Evolutionary conservation across 306 rosid species (phyloP).

Genomic region (Cucurbita pepo): DNA sequence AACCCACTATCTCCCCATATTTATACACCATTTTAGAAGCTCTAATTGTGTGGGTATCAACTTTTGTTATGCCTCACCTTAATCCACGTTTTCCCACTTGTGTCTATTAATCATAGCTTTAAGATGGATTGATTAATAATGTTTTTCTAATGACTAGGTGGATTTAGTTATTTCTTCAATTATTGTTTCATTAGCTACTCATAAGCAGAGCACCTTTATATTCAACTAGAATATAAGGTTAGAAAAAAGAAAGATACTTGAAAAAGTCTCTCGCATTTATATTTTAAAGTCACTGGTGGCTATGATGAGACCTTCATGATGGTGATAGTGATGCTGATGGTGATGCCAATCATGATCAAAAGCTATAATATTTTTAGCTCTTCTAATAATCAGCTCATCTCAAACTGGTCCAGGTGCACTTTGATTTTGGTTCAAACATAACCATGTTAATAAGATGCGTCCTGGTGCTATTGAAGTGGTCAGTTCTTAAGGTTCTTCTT

Average conservation of each 20-base stretch:
- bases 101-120: conserved; percentile 4
- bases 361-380: background rate
- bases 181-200: conserved; percentile 9
- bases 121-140: conserved; percentile 1
- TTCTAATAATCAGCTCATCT: background rate
- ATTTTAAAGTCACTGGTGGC: conserved; percentile 8
- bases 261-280: conserved; percentile 5
- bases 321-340: conserved; percentile 4
- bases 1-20: background rate
- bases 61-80: background rate
- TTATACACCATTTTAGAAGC: background rate
- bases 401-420: background rate
- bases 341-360: conserved; percentile 8
- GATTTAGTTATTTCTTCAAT: conserved; percentile 5
- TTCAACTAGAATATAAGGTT: conserved; percentile 7
- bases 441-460: background rate
- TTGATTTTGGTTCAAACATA: background rate
- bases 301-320: conserved; percentile 10
- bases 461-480: background rate
- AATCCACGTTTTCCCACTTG: conserved; percentile 10
- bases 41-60: conserved; percentile 5
- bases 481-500: conserved; percentile 1
- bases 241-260: conserved; percentile 6
- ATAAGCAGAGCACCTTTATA: conserved; percentile 5
- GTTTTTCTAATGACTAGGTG: conserved; percentile 4